Conservation (phyloP, 1,139 yeast species). For the Nakaseomyces nivariensis region DNA sequence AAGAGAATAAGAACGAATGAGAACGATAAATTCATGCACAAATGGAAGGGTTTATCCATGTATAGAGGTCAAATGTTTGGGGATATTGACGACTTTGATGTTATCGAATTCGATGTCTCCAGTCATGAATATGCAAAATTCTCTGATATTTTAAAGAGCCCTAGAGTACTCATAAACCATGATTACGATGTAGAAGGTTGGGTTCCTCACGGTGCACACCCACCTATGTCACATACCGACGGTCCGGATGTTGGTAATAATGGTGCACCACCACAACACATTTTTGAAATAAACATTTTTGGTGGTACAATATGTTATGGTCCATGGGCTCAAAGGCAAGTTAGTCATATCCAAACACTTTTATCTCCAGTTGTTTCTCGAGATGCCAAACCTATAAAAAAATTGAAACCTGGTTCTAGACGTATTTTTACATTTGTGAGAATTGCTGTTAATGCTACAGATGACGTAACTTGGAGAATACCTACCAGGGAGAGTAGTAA, state of each 20-base stretch:
- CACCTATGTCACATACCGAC: slow-evolving; percentile 24
- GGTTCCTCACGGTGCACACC: slow-evolving; percentile 36
- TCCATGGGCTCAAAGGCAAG: slow-evolving; percentile 90
- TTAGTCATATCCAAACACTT: slow-evolving; percentile 53
- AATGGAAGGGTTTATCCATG: slow-evolving; percentile 38
- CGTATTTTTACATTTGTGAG: slow-evolving; percentile 52
- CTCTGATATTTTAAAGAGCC: slow-evolving; percentile 63
- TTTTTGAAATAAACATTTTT: slow-evolving; percentile 48
- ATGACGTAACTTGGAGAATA: slow-evolving; percentile 60
- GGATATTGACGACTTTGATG: slow-evolving; percentile 17
- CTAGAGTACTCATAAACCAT: slow-evolving; percentile 43
- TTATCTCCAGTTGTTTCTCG: slow-evolving; percentile 61
- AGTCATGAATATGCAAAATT: slow-evolving; percentile 73
- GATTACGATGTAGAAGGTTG: slow-evolving; percentile 65
- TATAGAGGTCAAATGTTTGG: slow-evolving; percentile 26
- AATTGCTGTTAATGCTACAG: slow-evolving; percentile 42
- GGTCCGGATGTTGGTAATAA: slow-evolving; percentile 48
- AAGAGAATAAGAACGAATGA: slow-evolving; percentile 13
- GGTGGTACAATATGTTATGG: slow-evolving; percentile 75
- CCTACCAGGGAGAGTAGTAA: slow-evolving; percentile 84
- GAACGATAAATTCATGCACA: slow-evolving; percentile 36
- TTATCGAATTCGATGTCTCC: slow-evolving; percentile 24
- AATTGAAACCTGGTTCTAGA: slow-evolving; percentile 38
- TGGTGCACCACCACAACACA: slow-evolving; percentile 54
- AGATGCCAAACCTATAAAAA: slow-evolving; percentile 42